Evolutionary conservation across 352 stramenopile genomes (phyloP), one percentile per base, ranked within the genome.

Genomic region (Thalassiosira pacifica): DNA sequence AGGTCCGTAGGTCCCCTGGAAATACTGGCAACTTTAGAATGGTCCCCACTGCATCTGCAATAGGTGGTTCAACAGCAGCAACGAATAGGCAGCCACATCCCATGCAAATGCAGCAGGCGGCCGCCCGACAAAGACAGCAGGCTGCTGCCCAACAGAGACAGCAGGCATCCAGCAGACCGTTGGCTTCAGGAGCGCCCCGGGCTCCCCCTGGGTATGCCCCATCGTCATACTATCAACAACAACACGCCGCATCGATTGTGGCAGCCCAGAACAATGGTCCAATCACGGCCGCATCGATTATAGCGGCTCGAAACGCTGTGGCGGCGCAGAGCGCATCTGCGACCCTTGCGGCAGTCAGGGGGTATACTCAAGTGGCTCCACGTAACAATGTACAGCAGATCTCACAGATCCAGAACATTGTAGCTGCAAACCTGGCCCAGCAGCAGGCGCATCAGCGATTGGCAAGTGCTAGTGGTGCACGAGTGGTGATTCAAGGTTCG

Each of bases 1-100:
- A 61, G 27, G 66, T 85, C 29, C 72, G 77, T 48, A 61, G 61
- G 18, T 82, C 45, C 32, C 55, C 64, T 19, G 65, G 69, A 82
- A 75, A 32, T 29, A 34, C 2, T 73, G 0, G 69, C 66, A 0
- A 61, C 16, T 9, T 45, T 48, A 8, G 19, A 66, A 32, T 27
- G 68, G 4, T 48, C 27, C 10, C 52, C 60, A 45, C 73, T 63
- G 40, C 29, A 55, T 66, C 5, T 59, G 68, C 11, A 57, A 34
- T 6, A 32, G 63, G 0, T 22, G 63, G 16, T 55, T 19, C 5
- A 31, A 34, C 63, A 71, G 63, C 48, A 42, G 45, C 76, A 78
- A 31, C 52, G 19, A 27, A 19, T 24, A 52, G 53, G 22, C 29
- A 57, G 27, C 24, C 70, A 16, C 52, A 64, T 53, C 70, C 70